Conservation (phyloP, 192 early-diverging fungal genomes). For the Diversispora epigaea region DNA sequence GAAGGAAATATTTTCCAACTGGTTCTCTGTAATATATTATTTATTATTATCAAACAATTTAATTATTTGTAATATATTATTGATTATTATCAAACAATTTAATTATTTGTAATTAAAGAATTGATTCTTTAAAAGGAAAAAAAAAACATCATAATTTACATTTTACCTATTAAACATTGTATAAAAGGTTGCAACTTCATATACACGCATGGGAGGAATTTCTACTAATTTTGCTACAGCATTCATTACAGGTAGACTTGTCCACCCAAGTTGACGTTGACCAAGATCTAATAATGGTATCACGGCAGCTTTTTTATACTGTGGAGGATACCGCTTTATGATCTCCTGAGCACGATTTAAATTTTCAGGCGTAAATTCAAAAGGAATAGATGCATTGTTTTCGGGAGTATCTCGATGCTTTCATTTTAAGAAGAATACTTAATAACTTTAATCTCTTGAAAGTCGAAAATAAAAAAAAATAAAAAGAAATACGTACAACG, state of each 20-base stretch:
- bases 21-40: slow-evolving; percentile 83
- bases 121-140: neutral
- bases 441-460: neutral
- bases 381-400: slow-evolving; percentile 81
- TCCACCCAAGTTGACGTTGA: slow-evolving; percentile 95
- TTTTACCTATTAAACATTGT: slow-evolving; percentile 96
- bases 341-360: slow-evolving; percentile 78
- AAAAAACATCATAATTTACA: slow-evolving; percentile 2
- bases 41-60: no score
- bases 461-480: neutral
- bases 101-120: neutral
- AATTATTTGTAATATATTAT: neutral
- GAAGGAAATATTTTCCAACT: slow-evolving; percentile 98
- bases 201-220: slow-evolving; percentile 98
- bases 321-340: slow-evolving; percentile 90
- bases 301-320: slow-evolving; percentile 97
- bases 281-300: slow-evolving; percentile 94
- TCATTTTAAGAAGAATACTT: neutral
- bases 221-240: slow-evolving; percentile 91
- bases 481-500: neutral
- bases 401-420: slow-evolving; percentile 61
- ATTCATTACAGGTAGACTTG: slow-evolving; percentile 95
- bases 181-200: slow-evolving; percentile 99
- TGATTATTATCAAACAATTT: no score
- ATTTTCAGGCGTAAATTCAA: slow-evolving; percentile 85